Conservation (phyloP, 805 yeast species). For the Candida vartiovaarae region DNA sequence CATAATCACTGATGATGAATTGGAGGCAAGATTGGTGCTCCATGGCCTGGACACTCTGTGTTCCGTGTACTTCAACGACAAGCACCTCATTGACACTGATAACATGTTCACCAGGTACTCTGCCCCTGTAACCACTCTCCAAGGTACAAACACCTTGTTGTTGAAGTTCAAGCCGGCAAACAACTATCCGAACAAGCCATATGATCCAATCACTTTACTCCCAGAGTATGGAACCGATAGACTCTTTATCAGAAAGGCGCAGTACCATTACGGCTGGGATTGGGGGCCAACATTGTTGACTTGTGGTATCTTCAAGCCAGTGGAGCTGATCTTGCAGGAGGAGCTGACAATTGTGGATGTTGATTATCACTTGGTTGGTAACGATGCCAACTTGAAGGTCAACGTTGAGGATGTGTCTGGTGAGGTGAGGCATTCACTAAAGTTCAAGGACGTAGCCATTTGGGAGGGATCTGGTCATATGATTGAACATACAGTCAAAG, state of each 20-base stretch:
- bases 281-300: conserved; percentile 37
- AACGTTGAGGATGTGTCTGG: background rate
- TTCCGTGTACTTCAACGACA: conserved; percentile 29
- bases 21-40: conserved; percentile 21
- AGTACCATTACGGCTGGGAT: conserved; percentile 52
- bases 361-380: conserved; percentile 7
- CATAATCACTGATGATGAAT: conserved; percentile 23
- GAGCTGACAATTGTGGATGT: conserved; percentile 6
- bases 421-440: conserved; percentile 2
- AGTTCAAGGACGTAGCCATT: conserved; percentile 2
- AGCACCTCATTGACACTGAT: conserved; percentile 28
- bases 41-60: conserved; percentile 15
- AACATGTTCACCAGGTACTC: conserved; percentile 37
- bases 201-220: conserved; percentile 10
- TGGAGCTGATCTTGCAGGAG: conserved; percentile 6
- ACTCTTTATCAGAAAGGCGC: conserved; percentile 42
- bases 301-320: conserved; percentile 13
- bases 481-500: background rate
- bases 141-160: conserved; percentile 25
- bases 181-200: conserved; percentile 25
- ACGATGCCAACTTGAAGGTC: conserved; percentile 4
- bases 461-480: conserved; percentile 7
- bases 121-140: conserved; percentile 21
- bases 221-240: conserved; percentile 34
- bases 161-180: conserved; percentile 33